phyloP scores from a whole-genome alignment of 2,329 filamentous ascomycete species.

The Diaporthe longicolla region DNA sequence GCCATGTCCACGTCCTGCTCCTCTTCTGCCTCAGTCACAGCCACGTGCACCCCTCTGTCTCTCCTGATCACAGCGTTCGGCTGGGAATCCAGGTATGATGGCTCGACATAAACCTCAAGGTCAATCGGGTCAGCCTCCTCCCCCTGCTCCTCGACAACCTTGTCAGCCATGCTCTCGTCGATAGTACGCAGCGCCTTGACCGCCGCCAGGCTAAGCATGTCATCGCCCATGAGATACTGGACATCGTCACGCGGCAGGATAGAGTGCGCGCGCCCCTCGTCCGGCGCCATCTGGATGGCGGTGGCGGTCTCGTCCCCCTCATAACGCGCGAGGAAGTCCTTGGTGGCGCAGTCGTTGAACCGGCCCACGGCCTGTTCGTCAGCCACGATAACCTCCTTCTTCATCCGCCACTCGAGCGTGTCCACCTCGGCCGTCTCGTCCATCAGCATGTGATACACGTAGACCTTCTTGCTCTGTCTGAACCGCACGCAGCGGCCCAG shows the following conservation, averaged over 20 bases:
- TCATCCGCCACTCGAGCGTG: constrained; percentile 48
- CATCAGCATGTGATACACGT: constrained; percentile 57
- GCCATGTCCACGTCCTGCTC: background rate
- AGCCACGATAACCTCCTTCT: constrained; percentile 37
- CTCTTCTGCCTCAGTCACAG: background rate
- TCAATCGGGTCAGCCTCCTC: background rate
- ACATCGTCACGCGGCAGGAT: constrained; percentile 38
- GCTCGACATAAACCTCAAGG: background rate
- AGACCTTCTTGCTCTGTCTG: constrained; percentile 56
- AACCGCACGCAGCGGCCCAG: constrained; percentile 56
- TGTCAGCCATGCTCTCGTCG: constrained; percentile 13
- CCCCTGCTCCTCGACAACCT: background rate
- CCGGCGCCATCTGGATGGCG: background rate
- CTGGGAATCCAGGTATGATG: too few species aligned
- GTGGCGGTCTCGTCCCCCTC: background rate
- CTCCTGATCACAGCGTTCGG: too few species aligned
- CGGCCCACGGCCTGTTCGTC: constrained; percentile 23
- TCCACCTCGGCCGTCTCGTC: constrained; percentile 58
- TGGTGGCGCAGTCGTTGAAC: constrained; percentile 28
- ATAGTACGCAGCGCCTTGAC: constrained; percentile 15
- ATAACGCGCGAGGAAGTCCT: constrained; percentile 38
- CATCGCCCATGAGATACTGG: constrained; percentile 41
- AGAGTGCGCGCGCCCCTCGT: constrained; percentile 5
- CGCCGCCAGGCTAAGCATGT: constrained; percentile 34
- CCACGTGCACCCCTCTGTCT: too few species aligned